Evolutionary conservation across 2,329 filamentous ascomycete genomes (phyloP).

Genomic region (Colletotrichum graminicola): DNA sequence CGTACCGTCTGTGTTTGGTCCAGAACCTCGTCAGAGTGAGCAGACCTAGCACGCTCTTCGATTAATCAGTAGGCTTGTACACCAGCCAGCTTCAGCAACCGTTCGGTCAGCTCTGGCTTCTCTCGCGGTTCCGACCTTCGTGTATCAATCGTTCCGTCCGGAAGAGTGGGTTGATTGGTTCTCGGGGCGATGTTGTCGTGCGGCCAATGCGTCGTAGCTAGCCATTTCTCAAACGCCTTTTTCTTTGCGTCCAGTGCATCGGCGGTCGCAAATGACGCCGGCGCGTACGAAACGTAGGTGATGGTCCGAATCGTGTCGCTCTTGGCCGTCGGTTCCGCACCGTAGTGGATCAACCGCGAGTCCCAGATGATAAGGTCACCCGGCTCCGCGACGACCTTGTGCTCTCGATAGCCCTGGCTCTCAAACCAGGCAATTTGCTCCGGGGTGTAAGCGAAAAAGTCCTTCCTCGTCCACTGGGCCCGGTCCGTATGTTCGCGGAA

Average conservation of each 20-base stretch:
- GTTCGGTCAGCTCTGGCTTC: conserved; percentile 17
- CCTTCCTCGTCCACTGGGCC: conserved; percentile 15
- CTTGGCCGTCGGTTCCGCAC: conserved; percentile 41
- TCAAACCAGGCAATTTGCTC: conserved; percentile 47
- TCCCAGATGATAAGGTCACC: conserved; percentile 54
- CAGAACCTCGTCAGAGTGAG: fast-evolving
- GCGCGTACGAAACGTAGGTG: conserved; percentile 53
- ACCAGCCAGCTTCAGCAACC: conserved; percentile 19
- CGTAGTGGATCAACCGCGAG: conserved; percentile 51
- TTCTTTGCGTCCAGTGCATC: conserved; percentile 44
- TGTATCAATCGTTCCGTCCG: conserved; percentile 43
- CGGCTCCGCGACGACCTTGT: conserved; percentile 51
- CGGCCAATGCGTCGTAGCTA: conserved; percentile 50
- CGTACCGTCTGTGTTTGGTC: too few species aligned
- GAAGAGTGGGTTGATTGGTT: conserved; percentile 40
- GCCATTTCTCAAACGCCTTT: conserved; percentile 45
- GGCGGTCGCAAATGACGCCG: conserved; percentile 49
- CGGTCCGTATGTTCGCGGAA: conserved; percentile 20
- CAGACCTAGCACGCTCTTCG: too few species aligned
- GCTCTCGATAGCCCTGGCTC: conserved; percentile 47
- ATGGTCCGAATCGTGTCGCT: conserved; percentile 51
- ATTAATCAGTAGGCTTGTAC: not conserved
- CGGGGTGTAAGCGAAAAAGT: conserved; percentile 3
- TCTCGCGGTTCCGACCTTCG: conserved; percentile 18
- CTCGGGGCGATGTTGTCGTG: conserved; percentile 53